Base-by-base conservation (phyloP, 2,329 filamentous ascomycete genomes). In the Talaromyces islandicus region DNA sequence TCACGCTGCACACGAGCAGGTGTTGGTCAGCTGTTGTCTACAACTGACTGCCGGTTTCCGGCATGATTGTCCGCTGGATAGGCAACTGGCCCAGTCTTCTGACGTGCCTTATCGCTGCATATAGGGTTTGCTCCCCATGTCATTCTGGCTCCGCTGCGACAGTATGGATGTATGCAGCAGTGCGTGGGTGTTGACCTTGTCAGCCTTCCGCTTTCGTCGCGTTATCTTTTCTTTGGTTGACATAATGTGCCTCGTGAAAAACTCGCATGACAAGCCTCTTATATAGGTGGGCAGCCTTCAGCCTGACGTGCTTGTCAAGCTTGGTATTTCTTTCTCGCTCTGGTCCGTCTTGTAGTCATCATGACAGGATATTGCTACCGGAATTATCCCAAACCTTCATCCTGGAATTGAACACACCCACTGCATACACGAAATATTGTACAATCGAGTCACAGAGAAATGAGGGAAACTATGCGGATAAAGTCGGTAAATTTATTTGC, bases 201-300 rank as follows among this genome's bases (percentile, higher is more conserved):
- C 41, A 64, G 64, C 66, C 65, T 65, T 71, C 61, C 67, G 66
- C 57, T 56, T 74, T 53, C 66, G 64, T 56, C 69, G 69, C 14
- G 19, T 48, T 24, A 19, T 29, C 3, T 25, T 32, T n/a, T 14
- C 17, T 56, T 43, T 32, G 11, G 3, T 30, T 17, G 24, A 27
- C 30, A 56, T 51, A 52, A 43, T 25, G 51, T 32, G 19, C 55
- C 60, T 55, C 57, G 56, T 61, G 60, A 21, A 53, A 53, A n/a
- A 25, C 35, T 52, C 60, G 53, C 57, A 53, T 61, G 60, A 61
- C 60, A 43, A 32, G 24, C 24, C 30, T 56, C 43, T 46, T 61
- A 55, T 24, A 38, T 38, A 19, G 53, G 35, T 55, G 53, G 53
- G n/a, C 19, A 30, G 24, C 19, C 53, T 55, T 11, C 29, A n/a